Conservation (phyloP, 1,284 basidiomycete genomes). For the Marasmius tenuissimus region DNA sequence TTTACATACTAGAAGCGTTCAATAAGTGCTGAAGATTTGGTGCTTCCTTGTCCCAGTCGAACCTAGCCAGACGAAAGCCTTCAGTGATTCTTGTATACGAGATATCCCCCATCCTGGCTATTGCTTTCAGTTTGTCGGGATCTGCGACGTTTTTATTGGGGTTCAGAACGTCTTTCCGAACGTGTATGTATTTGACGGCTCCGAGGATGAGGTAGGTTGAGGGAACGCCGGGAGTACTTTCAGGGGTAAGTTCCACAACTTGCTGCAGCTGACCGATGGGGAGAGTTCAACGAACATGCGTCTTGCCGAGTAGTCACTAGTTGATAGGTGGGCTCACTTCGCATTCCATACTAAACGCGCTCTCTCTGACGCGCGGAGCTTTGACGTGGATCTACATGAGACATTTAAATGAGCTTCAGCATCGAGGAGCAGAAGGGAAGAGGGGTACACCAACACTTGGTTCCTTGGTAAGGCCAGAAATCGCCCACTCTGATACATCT, state of each 20-base stretch:
- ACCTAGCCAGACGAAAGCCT: slow-evolving; percentile 46
- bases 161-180: slow-evolving; percentile 51
- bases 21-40: background rate
- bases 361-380: slow-evolving; percentile 67
- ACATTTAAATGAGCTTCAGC: slow-evolving; percentile 16
- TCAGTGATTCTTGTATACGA: slow-evolving; percentile 46
- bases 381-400: slow-evolving; percentile 54
- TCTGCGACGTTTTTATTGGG: slow-evolving; percentile 41
- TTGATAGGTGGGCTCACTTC: slow-evolving; percentile 31
- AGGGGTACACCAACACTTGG: slow-evolving; percentile 41
- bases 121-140: slow-evolving; percentile 48
- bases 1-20: background rate
- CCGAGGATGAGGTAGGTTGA: slow-evolving; percentile 55
- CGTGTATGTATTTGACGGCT: slow-evolving; percentile 62
- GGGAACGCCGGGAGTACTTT: slow-evolving; percentile 27
- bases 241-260: slow-evolving; percentile 44
- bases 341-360: slow-evolving; percentile 73
- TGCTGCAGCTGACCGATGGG: slow-evolving; percentile 40
- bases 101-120: slow-evolving; percentile 60
- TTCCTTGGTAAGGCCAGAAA: slow-evolving; percentile 63
- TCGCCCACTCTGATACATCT: slow-evolving; percentile 62
- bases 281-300: background rate
- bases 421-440: background rate
- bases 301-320: background rate
- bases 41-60: slow-evolving; percentile 46